Evolutionary conservation across 495 filamentous ascomycete genomes (phyloP).

Genomic region (Hypoxylon trugodes): DNA sequence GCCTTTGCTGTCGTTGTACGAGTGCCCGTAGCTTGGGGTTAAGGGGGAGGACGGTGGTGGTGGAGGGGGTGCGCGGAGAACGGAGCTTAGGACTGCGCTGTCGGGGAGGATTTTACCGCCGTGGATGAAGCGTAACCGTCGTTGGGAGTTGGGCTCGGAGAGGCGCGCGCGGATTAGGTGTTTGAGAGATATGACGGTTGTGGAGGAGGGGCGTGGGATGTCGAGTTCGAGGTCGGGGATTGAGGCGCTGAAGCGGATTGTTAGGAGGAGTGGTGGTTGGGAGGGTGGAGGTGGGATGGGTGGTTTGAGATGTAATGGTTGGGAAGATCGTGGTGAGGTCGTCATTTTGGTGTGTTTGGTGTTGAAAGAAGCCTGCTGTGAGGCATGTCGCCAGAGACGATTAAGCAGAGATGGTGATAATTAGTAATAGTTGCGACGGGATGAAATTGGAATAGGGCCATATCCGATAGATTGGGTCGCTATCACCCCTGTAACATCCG

Average conservation of each 20-base stretch:
- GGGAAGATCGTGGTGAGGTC: slow-evolving; percentile 17
- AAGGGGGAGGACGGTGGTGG: slow-evolving; percentile 49
- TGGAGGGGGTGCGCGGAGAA: slow-evolving; percentile 68
- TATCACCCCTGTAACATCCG: not conserved
- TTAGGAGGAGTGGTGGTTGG: slow-evolving; percentile 69
- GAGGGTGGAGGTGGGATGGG: slow-evolving; percentile 31
- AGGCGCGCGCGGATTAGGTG: slow-evolving; percentile 80
- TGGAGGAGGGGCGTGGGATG: slow-evolving; percentile 69
- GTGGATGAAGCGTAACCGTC: slow-evolving; percentile 86
- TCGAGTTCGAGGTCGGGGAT: slow-evolving; percentile 84
- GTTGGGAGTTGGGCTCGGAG: slow-evolving; percentile 63
- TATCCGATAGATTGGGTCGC: slow-evolving; percentile 10
- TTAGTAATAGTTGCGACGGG: not conserved
- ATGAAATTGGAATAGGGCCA: slow-evolving; percentile 8
- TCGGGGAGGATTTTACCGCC: slow-evolving; percentile 84
- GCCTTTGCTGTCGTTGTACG: slow-evolving; percentile 28
- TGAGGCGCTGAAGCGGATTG: slow-evolving; percentile 86
- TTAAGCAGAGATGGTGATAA: not conserved
- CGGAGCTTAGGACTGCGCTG: slow-evolving; percentile 66
- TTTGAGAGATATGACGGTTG: slow-evolving; percentile 78
- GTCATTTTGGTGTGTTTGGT: slow-evolving; percentile 21
- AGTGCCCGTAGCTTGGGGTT: not conserved
- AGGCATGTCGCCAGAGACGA: no score
- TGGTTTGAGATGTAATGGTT: slow-evolving; percentile 24
- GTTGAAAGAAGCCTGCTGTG: not conserved